Evolutionary conservation across 208 protist genomes (phyloP).

Genomic region (Trypanosoma scelopori): DNA sequence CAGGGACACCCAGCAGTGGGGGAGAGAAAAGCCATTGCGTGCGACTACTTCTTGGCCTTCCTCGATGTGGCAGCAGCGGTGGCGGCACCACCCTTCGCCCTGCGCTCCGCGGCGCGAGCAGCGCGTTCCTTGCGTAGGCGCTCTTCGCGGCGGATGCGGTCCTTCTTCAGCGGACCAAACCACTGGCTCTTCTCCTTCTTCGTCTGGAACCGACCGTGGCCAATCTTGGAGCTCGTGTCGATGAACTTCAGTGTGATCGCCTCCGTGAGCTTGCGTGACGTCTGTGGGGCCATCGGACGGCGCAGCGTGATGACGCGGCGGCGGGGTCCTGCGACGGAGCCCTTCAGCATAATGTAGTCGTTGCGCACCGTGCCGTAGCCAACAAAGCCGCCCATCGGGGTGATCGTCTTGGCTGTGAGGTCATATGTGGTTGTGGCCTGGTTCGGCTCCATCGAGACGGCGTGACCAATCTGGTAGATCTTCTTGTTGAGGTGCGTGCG

Average conservation of each 20-base stretch:
- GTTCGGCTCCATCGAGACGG: conserved; percentile 63
- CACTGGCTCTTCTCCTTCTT: conserved; percentile 97
- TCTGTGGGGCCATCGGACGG: conserved; percentile 94
- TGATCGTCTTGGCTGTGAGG: conserved; percentile 99
- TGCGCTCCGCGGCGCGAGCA: conserved; percentile 78
- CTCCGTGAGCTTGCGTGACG: conserved; percentile 85
- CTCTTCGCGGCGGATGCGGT: conserved; percentile 82
- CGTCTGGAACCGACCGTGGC: conserved; percentile 99
- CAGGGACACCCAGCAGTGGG: background rate
- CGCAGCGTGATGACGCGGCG: conserved; percentile 98
- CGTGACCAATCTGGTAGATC: conserved; percentile 98
- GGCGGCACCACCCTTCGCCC: conserved; percentile 33
- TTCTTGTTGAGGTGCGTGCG: conserved; percentile 99
- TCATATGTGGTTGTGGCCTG: conserved; percentile 97
- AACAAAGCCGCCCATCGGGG: conserved; percentile 99
- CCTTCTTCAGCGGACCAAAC: conserved; percentile 96
- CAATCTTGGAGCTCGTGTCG: conserved; percentile 99
- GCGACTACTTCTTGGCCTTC: conserved; percentile 30
- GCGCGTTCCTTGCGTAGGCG: conserved; percentile 82
- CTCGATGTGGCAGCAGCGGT: conserved; percentile 16
- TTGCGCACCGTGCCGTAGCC: conserved; percentile 98
- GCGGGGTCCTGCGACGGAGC: conserved; percentile 91
- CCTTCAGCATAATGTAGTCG: conserved; percentile 99
- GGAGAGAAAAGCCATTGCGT: background rate
- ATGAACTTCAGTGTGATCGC: conserved; percentile 98